Base-by-base conservation (phyloP, 331 rosid genomes). In the Acacia concinna region DNA sequence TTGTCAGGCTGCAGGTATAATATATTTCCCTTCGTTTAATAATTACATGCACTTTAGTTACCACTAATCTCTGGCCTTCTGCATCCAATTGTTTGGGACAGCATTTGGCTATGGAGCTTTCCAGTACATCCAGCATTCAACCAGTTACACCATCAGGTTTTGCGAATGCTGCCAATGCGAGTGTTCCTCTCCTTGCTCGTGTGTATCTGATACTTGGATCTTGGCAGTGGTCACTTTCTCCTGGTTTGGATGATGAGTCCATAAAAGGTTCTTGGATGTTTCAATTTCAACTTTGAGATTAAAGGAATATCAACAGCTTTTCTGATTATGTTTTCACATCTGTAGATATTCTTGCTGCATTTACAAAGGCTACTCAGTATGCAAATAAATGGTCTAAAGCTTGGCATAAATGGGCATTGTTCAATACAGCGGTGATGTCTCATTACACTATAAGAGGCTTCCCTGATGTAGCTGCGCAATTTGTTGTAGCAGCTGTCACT, bases 371-470 rank as follows among this genome's bases (percentile, higher is more conserved):
- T 44, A 95, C 98, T 79, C 91, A 85, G 60, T 88, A 82, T 91
- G 97, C 98, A 28, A 95, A 83, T 81, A 91, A 89, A 69, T 95
- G 96, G 96, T 79, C 86, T 62, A 87, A 84, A 88, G 99, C 99
- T 49, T 95, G 99, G 99, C 99, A 93, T 84, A 83, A 57, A 35
- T 93, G 97, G 99, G 99, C 97, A 13, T 79, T 95, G 79, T 95
- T 95, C 89, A 95, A 95, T 77, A 95, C 98, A 28, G 97, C 97
- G 54, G 99, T 93, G 79, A 93, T 93, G 99, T 89, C 97, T 64
- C 96, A 90, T 82, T 95, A 95, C 84, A 94, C 96, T 46, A 30
- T 84, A 57, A 87, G 91, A 82, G 98, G 97, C 73, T 90, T 90
- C 83, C 86, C 97, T 4, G 86, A 84, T 62, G 84, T 85, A 32